These are phyloP conservation scores for Saturnispora bothae DNA, from an alignment of 805 yeast genomes.

Conservation along the genomic window DNA sequence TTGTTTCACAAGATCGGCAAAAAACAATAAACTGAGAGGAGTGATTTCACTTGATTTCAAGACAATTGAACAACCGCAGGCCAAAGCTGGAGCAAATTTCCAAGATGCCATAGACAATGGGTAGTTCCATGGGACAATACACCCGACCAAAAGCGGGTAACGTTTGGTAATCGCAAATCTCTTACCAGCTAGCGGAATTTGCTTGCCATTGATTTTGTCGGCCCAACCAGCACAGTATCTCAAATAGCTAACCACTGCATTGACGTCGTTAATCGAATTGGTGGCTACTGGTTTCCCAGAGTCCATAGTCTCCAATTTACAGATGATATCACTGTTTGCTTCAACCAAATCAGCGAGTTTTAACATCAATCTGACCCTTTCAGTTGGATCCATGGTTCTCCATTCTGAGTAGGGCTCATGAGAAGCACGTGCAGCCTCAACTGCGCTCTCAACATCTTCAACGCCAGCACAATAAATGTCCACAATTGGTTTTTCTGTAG, in stretches of 20 bases:
- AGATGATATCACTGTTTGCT: constrained; percentile 36
- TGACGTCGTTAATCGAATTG: constrained; percentile 41
- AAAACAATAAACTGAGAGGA: constrained; percentile 55
- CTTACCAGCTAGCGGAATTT: constrained; percentile 29
- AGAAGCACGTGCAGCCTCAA: constrained; percentile 37
- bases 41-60: constrained; percentile 70
- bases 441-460: constrained; percentile 42
- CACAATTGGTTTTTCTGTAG: constrained; percentile 38
- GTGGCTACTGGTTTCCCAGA: constrained; percentile 42
- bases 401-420: constrained; percentile 29
- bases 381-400: constrained; percentile 34
- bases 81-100: constrained; percentile 77
- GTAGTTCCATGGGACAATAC: constrained; percentile 66
- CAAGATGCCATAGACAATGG: constrained; percentile 66
- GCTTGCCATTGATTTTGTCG: constrained; percentile 40
- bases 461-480: constrained; percentile 37
- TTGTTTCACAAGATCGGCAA: constrained; percentile 45
- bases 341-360: constrained; percentile 44
- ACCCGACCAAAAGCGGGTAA: constrained; percentile 58
- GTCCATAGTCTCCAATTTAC: constrained; percentile 44
- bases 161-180: constrained; percentile 58
- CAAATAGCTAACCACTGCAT: constrained; percentile 34
- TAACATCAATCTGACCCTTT: constrained; percentile 31
- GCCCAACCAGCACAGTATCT: constrained; percentile 56
- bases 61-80: constrained; percentile 66